Base-by-base conservation (phyloP, 805 yeast species). In the Yamadazyma laniorum region DNA sequence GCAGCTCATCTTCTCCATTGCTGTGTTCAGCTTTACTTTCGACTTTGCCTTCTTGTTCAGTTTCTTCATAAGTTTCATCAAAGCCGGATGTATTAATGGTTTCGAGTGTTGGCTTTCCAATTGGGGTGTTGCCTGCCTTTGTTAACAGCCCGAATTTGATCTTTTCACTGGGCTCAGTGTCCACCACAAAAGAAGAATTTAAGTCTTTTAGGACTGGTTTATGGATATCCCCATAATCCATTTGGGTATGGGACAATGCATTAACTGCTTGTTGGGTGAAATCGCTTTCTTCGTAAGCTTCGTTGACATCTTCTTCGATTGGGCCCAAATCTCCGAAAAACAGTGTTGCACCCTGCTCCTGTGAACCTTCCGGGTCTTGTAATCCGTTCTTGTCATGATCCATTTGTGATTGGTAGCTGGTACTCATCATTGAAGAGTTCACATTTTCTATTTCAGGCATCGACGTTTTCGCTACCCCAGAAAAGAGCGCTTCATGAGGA, bases 331-430 rank as follows among this genome's bases (percentile, higher is more conserved):
- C 23, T 21, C 23, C 23, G 9, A 21, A 21, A 21, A 21, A 21
- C 23, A 21, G 23, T 6, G 23, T 21, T n/a, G n/a, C n/a, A n/a
- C n/a, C n/a, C n/a, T n/a, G n/a, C n/a, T n/a, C n/a, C n/a, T n/a
- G n/a, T n/a, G n/a, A n/a, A n/a, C n/a, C n/a, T n/a, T n/a, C 34
- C 5, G 34, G 34, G 27, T 31, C 34, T 13, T 31, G 27, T 13
- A 13, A 31, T 8, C 34, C 34, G 14, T 27, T 31, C 9, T 21
- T 19, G 13, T 31, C 34, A 12, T 26, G 18, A 19, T 19, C n/a
- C 15, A 12, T 7, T 30, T 13, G n/a, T 30, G n/a, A 13, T 18
- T 11, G 9, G 23, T 11, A 30, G 12, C 22, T 12, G n/a, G n/a
- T n/a, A n/a, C 25, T 16, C 7, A 15, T 6, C n/a, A 11, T 16